These are phyloP conservation scores for Myxozyma mucilagina DNA, from an alignment of 805 yeast genomes.

Conservation along the genomic window DNA sequence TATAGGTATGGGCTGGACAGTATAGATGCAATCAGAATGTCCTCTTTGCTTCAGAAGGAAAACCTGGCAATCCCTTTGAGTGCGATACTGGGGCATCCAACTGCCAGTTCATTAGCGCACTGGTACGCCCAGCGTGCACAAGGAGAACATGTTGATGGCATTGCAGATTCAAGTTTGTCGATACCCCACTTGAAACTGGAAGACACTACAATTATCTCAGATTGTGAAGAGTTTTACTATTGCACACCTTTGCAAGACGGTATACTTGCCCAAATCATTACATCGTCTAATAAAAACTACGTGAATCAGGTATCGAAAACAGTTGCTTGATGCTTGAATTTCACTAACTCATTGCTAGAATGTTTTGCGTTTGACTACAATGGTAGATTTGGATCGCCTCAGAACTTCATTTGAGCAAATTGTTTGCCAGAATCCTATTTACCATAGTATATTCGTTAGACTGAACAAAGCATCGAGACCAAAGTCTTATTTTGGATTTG, in stretches of 20 bases:
- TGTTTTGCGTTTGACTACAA: constrained; percentile 8
- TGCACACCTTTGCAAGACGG: constrained; percentile 36
- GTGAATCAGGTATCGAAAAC: constrained; percentile 21
- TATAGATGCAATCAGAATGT: constrained; percentile 33
- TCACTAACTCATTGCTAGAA: constrained; percentile 6
- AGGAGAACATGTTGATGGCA: not conserved
- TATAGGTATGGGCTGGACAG: constrained; percentile 34
- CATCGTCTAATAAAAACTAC: constrained; percentile 13
- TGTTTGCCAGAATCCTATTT: constrained; percentile 14
- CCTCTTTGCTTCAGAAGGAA: constrained; percentile 15
- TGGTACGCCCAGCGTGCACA: not conserved
- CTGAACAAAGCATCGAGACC: not conserved
- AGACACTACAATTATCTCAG: not conserved
- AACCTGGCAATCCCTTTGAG: constrained; percentile 16
- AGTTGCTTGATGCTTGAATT: not conserved
- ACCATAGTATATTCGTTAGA: constrained; percentile 5
- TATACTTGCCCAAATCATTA: constrained; percentile 22
- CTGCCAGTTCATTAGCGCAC: constrained; percentile 13
- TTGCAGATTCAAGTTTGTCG: not conserved
- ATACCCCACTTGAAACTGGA: not conserved
- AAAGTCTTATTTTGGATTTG: constrained; percentile 14
- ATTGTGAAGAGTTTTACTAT: constrained; percentile 10
- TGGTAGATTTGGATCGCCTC: constrained; percentile 16
- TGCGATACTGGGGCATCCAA: constrained; percentile 21
- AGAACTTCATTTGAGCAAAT: constrained; percentile 18